Base-by-base conservation (phyloP, 2,329 filamentous ascomycete species). In the Botrytis fabae region DNA sequence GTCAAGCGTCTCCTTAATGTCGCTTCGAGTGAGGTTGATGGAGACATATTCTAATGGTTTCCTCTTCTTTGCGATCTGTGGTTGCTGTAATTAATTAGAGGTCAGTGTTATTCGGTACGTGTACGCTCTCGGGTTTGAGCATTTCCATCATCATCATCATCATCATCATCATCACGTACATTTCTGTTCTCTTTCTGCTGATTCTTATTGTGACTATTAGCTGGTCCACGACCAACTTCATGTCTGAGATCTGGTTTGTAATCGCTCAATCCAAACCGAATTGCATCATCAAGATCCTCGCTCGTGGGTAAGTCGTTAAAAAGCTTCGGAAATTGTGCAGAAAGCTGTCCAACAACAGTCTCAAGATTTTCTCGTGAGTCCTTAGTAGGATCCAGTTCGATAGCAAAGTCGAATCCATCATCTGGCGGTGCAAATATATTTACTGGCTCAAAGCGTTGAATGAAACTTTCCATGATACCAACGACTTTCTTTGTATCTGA, bases 391-490 rank as follows among this genome's bases (percentile, higher is more conserved):
- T 98, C 91, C 0, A 99, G 88, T 77, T 97, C 88, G 79, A 99
- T 97, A 61, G 97, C 85, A 5, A 90, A 84, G 79, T 98, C 93
- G 78, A 99, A 99, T 10, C 87, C 87, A 75, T 91, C 86, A 80
- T 99, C 96, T 0, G 96, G 95, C n/a, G 84, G 82, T 12, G 83
- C 83, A 28, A 89, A 86, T 0, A 86, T 84, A 76, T 95, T 88
- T 73, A 94, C 86, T 32, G 91, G 88, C 83, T 99, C 92, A 80
- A 97, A 98, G 51, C 96, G 90, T 20, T 88, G 82, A 76, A 99
- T 86, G 83, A 99, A 99, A 4, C 94, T 93, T 78, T 98, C 93
- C 96, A 99, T 98, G 78, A 99, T 97, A 8, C 89, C 89, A 64
- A 96, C 85, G 72, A 96, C 93, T 81, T 97, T 95, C 28, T 86